These are phyloP conservation scores for Austroboletus novae-zelandiae DNA, from an alignment of 1,284 basidiomycete genomes.

Conservation along the genomic window DNA sequence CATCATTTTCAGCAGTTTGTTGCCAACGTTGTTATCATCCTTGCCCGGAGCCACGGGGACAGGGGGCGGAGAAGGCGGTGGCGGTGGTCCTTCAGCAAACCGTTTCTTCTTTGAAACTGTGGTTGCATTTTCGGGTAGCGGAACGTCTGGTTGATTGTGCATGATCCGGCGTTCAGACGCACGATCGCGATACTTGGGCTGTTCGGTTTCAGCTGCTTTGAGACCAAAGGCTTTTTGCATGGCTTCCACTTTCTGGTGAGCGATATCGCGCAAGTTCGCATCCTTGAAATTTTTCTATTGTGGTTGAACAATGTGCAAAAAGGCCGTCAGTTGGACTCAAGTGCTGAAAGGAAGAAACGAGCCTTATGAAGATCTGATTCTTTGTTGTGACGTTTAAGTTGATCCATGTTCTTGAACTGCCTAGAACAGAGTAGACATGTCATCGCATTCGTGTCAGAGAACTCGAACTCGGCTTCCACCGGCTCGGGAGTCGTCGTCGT, in stretches of 20 bases:
- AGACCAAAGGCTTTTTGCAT: slow-evolving; percentile 38
- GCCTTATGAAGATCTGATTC: slow-evolving; percentile 94
- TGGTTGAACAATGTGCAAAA: slow-evolving; percentile 19
- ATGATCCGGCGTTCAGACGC: slow-evolving; percentile 85
- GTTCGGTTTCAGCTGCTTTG: slow-evolving; percentile 34
- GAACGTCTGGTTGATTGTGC: slow-evolving; percentile 87
- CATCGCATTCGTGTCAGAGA: slow-evolving; percentile 66
- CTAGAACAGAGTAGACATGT: slow-evolving; percentile 88
- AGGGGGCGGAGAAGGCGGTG: slow-evolving; percentile 61
- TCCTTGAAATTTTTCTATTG: slow-evolving; percentile 82
- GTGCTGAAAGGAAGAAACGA: slow-evolving; percentile 37
- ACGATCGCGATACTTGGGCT: slow-evolving; percentile 86
- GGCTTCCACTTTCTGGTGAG: slow-evolving; percentile 64
- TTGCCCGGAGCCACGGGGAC: slow-evolving; percentile 63
- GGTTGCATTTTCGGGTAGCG: slow-evolving; percentile 53
- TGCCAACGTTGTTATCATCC: slow-evolving; percentile 83
- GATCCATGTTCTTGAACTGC: slow-evolving; percentile 85
- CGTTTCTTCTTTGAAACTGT: slow-evolving; percentile 44
- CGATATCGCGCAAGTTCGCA: slow-evolving; percentile 63
- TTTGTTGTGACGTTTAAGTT: slow-evolving; percentile 82
- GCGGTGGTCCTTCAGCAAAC: slow-evolving; percentile 60
- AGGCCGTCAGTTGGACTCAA: slow-evolving; percentile 1
- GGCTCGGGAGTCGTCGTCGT: slow-evolving; percentile 37
- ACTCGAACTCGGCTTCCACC: slow-evolving; percentile 66
- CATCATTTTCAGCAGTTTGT: slow-evolving; percentile 93